Percentiles rank a stretch among this genome's conserved stretches.
Conservation (phyloP, 176 grass and related monocot species). For the Ensete ventricosum region DNA sequence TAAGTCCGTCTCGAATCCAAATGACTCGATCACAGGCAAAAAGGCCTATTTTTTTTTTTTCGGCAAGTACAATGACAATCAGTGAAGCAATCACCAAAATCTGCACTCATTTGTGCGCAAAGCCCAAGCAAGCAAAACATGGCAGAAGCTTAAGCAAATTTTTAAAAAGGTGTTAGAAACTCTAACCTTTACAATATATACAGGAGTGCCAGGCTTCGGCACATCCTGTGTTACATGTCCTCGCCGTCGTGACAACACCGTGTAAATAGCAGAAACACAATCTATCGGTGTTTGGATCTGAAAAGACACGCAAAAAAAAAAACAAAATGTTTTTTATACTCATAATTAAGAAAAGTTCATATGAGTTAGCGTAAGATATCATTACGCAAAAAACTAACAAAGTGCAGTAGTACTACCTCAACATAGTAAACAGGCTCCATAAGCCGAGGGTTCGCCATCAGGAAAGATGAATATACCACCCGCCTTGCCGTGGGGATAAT, state of each 20-base stretch:
- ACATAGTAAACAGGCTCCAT: conserved; percentile 99
- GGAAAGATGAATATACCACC: conserved; percentile 94
- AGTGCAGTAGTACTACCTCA: conserved; percentile 39
- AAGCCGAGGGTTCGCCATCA: conserved; percentile 91
- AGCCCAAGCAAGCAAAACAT: background rate
- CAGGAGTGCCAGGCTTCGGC: conserved; percentile 85
- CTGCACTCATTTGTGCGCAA: background rate
- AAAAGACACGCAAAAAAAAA: conserved; percentile 23
- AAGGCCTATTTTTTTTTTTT: conserved; percentile 50
- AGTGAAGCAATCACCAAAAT: conserved; percentile 4
- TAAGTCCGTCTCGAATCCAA: conserved; percentile 97
- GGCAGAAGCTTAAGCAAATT: background rate
- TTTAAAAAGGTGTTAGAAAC: background rate
- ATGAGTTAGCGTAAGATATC: too few species aligned
- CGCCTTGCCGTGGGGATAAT: conserved; percentile 92
- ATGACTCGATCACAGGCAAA: conserved; percentile 95
- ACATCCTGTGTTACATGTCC: conserved; percentile 96
- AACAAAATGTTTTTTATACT: conserved; percentile 17
- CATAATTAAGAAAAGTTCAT: background rate
- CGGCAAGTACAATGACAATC: background rate
- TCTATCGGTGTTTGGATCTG: conserved; percentile 99
- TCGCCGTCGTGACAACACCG: conserved; percentile 72
- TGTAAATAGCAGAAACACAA: conserved; percentile 95
- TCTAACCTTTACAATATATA: conserved; percentile 81
- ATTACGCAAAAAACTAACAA: background rate